Evolutionary conservation across 305 asterid genomes (phyloP), one percentile per base, ranked within the genome.

Genomic region (Fraxinus platypoda): DNA sequence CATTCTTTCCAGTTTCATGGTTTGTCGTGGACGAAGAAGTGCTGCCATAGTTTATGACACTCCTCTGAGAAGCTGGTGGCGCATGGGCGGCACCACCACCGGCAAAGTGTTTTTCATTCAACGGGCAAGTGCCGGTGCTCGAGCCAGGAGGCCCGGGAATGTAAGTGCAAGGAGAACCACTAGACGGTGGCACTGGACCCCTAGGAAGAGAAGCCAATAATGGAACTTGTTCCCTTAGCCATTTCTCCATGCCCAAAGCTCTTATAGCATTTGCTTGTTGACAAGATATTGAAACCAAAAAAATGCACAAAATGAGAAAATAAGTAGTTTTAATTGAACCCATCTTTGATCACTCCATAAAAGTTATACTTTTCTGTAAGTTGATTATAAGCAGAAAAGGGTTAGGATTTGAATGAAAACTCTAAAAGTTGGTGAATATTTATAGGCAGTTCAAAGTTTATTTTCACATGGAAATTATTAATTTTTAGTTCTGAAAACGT

Each of bases 131-230:
- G 9, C 83, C 81, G 6, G 86, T 81, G 11, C 82, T 35, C n/a
- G 74, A 68, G 21, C 74, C 35, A 3, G 74, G 74, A 66, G 75
- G 80, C 7, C 89, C 87, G 25, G 88, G 90, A 41, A 88, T 85
- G 85, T 86, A 83, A 15, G 90, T 88, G 87, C 91, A 88, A 3
- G 89, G 75, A 11, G 91, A 86, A 49, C 83, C 84, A 0, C 82
- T 28, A 0, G 90, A 86, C 2, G 89, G 85, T 8, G 91, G 89
- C 26, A 85, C 90, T 0, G 85, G 84, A 8, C 91, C 91, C 25
- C 88, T 83, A 3, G 89, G 89, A 34, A 86, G 86, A 80, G 88
- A 79, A 19, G 75, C 74, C 0, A 77, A 75, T 23, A 81, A 25
- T 9, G 31, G 75, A n/a, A 35, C 26, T 74, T 74, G 75, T 37